Evolutionary conservation across 257 asterid genomes (phyloP), one percentile per base, ranked within the genome.

Genomic region (Thymus mandschuricus): DNA sequence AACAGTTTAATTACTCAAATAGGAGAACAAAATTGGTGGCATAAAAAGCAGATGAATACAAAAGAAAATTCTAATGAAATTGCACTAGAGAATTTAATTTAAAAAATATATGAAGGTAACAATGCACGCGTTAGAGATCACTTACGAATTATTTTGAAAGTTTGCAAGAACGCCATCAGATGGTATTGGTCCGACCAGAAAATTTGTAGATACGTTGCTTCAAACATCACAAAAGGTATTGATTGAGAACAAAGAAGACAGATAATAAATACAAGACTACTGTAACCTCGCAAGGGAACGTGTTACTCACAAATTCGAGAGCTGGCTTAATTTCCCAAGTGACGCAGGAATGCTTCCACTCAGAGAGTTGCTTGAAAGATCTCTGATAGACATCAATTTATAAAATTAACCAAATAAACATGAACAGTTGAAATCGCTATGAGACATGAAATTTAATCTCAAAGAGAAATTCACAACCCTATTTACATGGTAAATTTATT

Each of bases 361-460:
- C 60, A 94, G 93, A 76, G 96, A 89, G 86, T 94, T 94, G 91
- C 99, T 89, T 43, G 99, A 94, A 70, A 94, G 88, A 79, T 94
- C 99, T 85, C 99, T 94, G 88, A 59, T 81, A 74, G 83, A 75
- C 7, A 31, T 21, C 21, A 13, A 13, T 3, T 46, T 3, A 49
- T 21, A 13, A 46, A 65, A 30, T 65, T 48, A 30, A 48, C 70
- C 54, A 28, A 49, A 33, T 33, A 29, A 46, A 29, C 15, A 68
- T 35, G 10, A 21, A 21, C 21, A 21, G 21, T 21, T 21, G 21
- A 78, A 62, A 61, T 64, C 67, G 68, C 67, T 55, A 69, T 31
- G 62, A 15, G 55, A 63, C 70, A 67, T 8, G 41, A 56, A 62
- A 46, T 29, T 63, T 70, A 70, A 76, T 56, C 78, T 75, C 65